Conservation (phyloP, 73 alveolate species). For the Blepharisma stoltei region DNA sequence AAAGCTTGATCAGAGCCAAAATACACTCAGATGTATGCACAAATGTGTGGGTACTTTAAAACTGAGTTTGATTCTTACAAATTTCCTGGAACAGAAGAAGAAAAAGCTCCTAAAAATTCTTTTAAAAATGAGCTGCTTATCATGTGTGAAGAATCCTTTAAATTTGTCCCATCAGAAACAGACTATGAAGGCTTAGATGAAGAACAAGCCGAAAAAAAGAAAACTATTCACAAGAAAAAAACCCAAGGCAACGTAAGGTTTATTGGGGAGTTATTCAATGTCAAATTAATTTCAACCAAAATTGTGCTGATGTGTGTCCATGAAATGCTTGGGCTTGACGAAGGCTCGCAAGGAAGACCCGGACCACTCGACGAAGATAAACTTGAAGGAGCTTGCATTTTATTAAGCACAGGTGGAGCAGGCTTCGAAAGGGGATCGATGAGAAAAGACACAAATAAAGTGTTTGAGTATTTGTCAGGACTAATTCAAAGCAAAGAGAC, state of each 20-base stretch:
- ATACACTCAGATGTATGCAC: constrained; percentile 25
- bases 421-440: background rate
- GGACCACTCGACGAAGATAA: background rate
- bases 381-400: constrained; percentile 23
- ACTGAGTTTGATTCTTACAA: background rate
- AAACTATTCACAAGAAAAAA: background rate
- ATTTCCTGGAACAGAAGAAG: background rate
- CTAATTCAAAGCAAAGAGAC: background rate
- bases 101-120: background rate
- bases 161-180: background rate
- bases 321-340: background rate
- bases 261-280: constrained; percentile 26
- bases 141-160: constrained; percentile 24
- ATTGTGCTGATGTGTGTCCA: constrained; percentile 4
- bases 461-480: background rate
- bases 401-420: background rate
- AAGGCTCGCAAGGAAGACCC: background rate
- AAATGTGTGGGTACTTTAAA: constrained; percentile 4
- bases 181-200: constrained; percentile 11
- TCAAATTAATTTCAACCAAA: constrained; percentile 10
- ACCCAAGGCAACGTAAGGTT: constrained; percentile 25
- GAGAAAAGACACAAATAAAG: background rate
- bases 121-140: constrained; percentile 1
- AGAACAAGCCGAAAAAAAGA: background rate
- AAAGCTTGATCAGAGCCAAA: constrained; percentile 26